Evolutionary conservation across 75 land plant species (phyloP).

Genomic region (Chamaecyparis obtusa): DNA sequence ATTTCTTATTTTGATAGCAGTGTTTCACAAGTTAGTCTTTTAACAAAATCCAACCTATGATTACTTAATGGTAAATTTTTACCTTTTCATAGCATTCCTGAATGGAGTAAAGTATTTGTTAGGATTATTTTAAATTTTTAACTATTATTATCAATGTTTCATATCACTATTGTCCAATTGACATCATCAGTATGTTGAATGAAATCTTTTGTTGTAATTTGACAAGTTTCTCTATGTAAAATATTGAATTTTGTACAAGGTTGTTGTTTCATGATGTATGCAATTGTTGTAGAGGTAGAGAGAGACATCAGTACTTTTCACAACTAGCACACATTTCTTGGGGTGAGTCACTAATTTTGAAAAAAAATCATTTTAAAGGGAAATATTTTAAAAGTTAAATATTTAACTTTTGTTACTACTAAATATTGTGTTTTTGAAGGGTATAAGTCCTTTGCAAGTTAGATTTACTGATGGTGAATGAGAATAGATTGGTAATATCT

Average conservation of each 20-base stretch:
- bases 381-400: too few species aligned
- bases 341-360: constrained; percentile 19
- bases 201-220: too few species aligned
- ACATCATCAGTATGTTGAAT: neutral
- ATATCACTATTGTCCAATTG: too few species aligned
- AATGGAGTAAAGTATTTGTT: too few species aligned
- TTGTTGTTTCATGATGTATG: constrained; percentile 47
- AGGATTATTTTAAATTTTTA: too few species aligned
- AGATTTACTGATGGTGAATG: constrained; percentile 53
- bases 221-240: neutral
- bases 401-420: neutral
- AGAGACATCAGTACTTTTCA: constrained; percentile 39
- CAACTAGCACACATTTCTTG: constrained; percentile 39
- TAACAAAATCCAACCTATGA: neutral
- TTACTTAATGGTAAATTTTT: too few species aligned
- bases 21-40: neutral
- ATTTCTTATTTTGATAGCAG: too few species aligned
- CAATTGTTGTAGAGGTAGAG: constrained; percentile 34
- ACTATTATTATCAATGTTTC: too few species aligned
- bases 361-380: neutral
- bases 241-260: constrained; percentile 19
- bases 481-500: constrained; percentile 16
- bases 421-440: constrained; percentile 25
- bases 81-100: neutral
- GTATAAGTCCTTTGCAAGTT: constrained; percentile 42